These are phyloP conservation scores for Fusarium buharicum DNA, from an alignment of 2,329 filamentous ascomycete species.

Conservation along the genomic window DNA sequence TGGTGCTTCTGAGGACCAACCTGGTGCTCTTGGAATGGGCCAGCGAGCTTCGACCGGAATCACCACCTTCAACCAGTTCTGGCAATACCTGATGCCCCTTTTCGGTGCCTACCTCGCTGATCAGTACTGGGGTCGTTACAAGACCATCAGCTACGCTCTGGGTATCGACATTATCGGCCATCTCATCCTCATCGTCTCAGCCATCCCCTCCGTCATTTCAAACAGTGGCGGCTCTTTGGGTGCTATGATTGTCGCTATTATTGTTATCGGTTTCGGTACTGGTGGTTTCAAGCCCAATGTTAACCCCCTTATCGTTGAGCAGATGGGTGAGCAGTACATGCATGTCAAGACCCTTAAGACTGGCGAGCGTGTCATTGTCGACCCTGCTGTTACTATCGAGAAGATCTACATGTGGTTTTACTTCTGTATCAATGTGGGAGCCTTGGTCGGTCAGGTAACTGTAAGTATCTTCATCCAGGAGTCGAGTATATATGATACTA, in stretches of 20 bases:
- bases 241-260: constrained; percentile 70
- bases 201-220: constrained; percentile 70
- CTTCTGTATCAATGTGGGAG: constrained; percentile 77
- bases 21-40: constrained; percentile 67
- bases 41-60: constrained; percentile 62
- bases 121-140: constrained; percentile 74
- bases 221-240: constrained; percentile 66
- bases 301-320: constrained; percentile 73
- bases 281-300: constrained; percentile 82
- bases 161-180: constrained; percentile 72
- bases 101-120: constrained; percentile 62
- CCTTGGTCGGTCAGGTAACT: constrained; percentile 71
- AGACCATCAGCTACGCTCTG: constrained; percentile 73
- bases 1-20: constrained; percentile 58
- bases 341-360: constrained; percentile 62
- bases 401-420: constrained; percentile 78
- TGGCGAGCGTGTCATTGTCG: constrained; percentile 72
- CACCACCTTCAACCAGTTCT: constrained; percentile 65
- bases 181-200: constrained; percentile 71
- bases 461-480: constrained; percentile 11
- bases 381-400: constrained; percentile 69
- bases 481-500: neutral
- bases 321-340: constrained; percentile 66
- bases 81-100: constrained; percentile 69
- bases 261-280: constrained; percentile 68